A percentile compares a stretch with the other conserved stretches of the same genome.
Conservation (phyloP, 1,139 yeast genomes). For the Eremothecium sinecaudum region DNA sequence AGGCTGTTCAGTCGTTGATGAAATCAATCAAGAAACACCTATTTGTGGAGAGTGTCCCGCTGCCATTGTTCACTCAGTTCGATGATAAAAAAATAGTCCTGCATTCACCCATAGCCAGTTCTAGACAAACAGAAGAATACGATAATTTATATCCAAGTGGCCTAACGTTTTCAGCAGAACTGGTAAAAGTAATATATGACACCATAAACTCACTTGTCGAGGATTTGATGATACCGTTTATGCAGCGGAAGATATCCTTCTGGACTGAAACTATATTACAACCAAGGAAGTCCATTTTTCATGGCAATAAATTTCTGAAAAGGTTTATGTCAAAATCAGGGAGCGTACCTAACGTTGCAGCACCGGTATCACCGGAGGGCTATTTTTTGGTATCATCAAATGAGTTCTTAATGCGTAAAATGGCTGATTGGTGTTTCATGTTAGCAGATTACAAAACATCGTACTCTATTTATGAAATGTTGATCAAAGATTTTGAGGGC, state of each 20-base stretch:
- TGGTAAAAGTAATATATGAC: constrained; percentile 23
- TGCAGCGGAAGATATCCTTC: constrained; percentile 45
- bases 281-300: constrained; percentile 47
- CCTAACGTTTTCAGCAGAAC: constrained; percentile 13
- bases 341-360: constrained; percentile 9
- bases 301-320: constrained; percentile 26
- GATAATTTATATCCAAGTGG: constrained; percentile 43
- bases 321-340: constrained; percentile 31
- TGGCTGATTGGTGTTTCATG: constrained; percentile 91
- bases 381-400: constrained; percentile 43
- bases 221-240: constrained; percentile 29
- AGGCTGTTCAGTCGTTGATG: constrained; percentile 24
- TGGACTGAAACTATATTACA: constrained; percentile 81
- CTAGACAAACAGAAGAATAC: constrained; percentile 57
- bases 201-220: constrained; percentile 19
- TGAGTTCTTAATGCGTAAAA: constrained; percentile 67
- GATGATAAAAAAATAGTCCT: constrained; percentile 20
- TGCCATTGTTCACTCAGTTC: constrained; percentile 27
- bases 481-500: constrained; percentile 61
- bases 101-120: constrained; percentile 35
- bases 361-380: constrained; percentile 50
- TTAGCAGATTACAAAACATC: constrained; percentile 81
- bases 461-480: constrained; percentile 70
- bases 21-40: constrained; percentile 34
- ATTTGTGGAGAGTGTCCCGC: constrained; percentile 29